Conservation (phyloP, 2,329 filamentous ascomycete genomes). For the Knufia fluminis region DNA sequence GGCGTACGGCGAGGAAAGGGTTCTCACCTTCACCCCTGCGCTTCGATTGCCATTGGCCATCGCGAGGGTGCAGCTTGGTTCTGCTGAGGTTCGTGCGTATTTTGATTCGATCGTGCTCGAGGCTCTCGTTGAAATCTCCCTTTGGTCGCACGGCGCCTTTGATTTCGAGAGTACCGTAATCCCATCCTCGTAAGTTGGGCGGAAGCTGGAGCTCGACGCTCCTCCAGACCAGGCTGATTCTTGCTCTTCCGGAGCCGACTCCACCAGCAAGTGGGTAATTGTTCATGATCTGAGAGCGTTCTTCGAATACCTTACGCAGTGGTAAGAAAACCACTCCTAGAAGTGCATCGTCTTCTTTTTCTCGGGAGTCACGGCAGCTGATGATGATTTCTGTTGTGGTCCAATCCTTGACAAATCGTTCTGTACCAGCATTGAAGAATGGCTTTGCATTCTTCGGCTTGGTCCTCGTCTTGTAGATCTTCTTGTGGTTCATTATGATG, state of each 20-base stretch:
- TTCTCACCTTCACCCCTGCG: constrained; percentile 12
- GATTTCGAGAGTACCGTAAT: constrained; percentile 61
- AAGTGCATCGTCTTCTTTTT: constrained; percentile 60
- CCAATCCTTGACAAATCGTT: constrained; percentile 63
- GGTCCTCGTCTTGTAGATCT: constrained; percentile 59
- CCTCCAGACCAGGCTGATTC: constrained; percentile 65
- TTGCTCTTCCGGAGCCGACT: constrained; percentile 59
- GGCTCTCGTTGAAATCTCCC: constrained; percentile 28
- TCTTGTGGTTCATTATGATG: constrained; percentile 64
- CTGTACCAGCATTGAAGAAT: constrained; percentile 68
- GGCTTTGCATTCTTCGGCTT: constrained; percentile 72
- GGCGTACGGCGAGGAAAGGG: constrained; percentile 24
- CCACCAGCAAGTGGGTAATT: constrained; percentile 61
- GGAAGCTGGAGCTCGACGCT: constrained; percentile 57
- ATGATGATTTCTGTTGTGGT: constrained; percentile 58
- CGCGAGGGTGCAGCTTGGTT: constrained; percentile 59
- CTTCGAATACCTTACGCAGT: constrained; percentile 51
- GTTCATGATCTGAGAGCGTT: constrained; percentile 55
- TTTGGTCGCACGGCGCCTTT: constrained; percentile 43
- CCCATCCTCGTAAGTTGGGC: constrained; percentile 55
- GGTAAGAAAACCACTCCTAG: constrained; percentile 63
- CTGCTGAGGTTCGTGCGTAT: constrained; percentile 49
- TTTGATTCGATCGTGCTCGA: constrained; percentile 49
- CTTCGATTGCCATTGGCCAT: constrained; percentile 28
- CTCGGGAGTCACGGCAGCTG: constrained; percentile 55